phyloP scores from a whole-genome alignment of 1,284 basidiomycete species.

The Gymnopus androsaceus region DNA sequence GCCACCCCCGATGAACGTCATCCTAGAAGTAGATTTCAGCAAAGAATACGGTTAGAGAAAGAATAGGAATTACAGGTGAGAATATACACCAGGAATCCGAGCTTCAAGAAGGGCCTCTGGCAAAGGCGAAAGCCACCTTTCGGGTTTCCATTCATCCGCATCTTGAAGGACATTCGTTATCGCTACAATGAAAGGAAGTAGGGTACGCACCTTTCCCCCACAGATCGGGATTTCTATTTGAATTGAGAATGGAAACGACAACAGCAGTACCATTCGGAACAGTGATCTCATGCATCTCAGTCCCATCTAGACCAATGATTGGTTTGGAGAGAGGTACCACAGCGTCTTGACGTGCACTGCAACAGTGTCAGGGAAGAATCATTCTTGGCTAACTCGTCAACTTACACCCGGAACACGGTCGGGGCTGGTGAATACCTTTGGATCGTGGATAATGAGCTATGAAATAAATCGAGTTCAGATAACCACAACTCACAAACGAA shows the following conservation, averaged over 20 bases:
- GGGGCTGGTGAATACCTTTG: constrained; percentile 36
- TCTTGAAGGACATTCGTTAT: constrained; percentile 18
- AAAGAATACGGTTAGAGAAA: constrained; percentile 3
- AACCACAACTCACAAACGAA: constrained; percentile 28
- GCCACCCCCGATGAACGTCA: constrained; percentile 33
- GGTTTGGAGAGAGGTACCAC: constrained; percentile 24
- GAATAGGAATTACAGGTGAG: constrained; percentile 10
- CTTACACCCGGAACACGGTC: background rate
- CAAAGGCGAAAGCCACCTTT: constrained; percentile 33
- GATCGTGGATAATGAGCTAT: constrained; percentile 40
- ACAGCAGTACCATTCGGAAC: constrained; percentile 27
- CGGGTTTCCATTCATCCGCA: constrained; percentile 36
- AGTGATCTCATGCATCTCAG: constrained; percentile 26
- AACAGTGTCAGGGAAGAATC: constrained; percentile 34
- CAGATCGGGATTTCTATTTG: constrained; percentile 31
- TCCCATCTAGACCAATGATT: constrained; percentile 28
- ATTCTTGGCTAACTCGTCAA: background rate
- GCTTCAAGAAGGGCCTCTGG: constrained; percentile 20
- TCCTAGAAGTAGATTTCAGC: constrained; percentile 16
- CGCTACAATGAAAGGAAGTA: background rate
- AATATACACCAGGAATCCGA: constrained; percentile 15
- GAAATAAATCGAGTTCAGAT: no score
- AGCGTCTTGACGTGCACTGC: constrained; percentile 24
- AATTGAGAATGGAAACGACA: constrained; percentile 27
- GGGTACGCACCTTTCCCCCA: constrained; percentile 28